These are phyloP conservation scores for Aspergillus sclerotialis DNA, from an alignment of 2,329 filamentous ascomycete genomes.

Conservation along the genomic window DNA sequence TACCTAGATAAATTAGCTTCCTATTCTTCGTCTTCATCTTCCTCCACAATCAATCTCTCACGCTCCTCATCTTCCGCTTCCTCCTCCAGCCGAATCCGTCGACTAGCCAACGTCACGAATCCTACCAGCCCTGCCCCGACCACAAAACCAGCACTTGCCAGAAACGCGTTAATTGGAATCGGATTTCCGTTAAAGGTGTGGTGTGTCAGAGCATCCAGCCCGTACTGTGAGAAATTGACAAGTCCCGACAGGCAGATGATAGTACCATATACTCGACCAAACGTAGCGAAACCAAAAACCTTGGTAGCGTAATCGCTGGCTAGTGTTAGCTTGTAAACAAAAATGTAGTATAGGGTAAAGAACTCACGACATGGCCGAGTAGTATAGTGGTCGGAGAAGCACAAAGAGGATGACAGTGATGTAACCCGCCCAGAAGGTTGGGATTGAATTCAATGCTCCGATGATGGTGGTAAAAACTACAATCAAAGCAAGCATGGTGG, in stretches of 20 bases:
- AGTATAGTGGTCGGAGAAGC: slow-evolving; percentile 80
- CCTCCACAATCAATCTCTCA: slow-evolving; percentile 18
- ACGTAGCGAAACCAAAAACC: slow-evolving; percentile 86
- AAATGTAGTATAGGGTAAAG: neutral
- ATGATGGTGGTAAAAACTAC: slow-evolving; percentile 67
- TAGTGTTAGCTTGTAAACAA: too few species aligned
- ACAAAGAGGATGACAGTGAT: slow-evolving; percentile 77
- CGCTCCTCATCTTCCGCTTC: slow-evolving; percentile 17
- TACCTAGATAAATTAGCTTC: too few species aligned
- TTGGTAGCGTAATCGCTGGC: slow-evolving; percentile 82
- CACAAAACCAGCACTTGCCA: slow-evolving; percentile 56
- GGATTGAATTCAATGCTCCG: slow-evolving; percentile 68
- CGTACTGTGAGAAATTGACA: slow-evolving; percentile 75
- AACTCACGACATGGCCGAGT: slow-evolving; percentile 69
- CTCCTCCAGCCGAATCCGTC: slow-evolving; percentile 8
- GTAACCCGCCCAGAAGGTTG: slow-evolving; percentile 58
- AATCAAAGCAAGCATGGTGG: slow-evolving; percentile 61
- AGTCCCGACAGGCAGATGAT: slow-evolving; percentile 82
- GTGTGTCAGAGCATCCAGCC: slow-evolving; percentile 71
- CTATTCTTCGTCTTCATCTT: slow-evolving; percentile 13
- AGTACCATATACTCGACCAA: slow-evolving; percentile 83
- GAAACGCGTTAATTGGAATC: slow-evolving; percentile 65
- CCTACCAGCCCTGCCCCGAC: slow-evolving; percentile 60
- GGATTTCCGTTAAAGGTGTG: slow-evolving; percentile 65
- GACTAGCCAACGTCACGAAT: slow-evolving; percentile 47